Evolutionary conservation across 768 basidiomycete genomes (phyloP), one percentile per base, ranked within the genome.

Genomic region (Pulveroboletus sp.): DNA sequence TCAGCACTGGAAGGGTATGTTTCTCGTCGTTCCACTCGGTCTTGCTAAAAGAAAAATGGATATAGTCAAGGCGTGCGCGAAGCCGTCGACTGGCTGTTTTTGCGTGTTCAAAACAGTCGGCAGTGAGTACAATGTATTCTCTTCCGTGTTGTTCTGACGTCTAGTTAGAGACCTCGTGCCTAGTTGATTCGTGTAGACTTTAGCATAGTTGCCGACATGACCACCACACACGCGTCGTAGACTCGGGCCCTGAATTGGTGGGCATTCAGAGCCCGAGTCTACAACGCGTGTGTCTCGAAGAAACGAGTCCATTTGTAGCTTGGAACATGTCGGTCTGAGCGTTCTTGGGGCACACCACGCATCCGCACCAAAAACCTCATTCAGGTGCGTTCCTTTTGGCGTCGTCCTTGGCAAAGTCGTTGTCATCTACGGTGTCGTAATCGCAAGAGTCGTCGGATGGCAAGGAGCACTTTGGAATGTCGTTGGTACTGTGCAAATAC

Each of bases 331-430:
- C 44, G 97, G 97, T 5, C 66, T 98, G 45, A 94, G 91, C 61
- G 94, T 97, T 3, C 72, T 93, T 3, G 97, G 95, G 50, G 97
- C 95, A 80, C 93, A 40, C 95, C 95, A 11, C 78, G 95, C 56
- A 98, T 99, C 46, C 80, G 86, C 41, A 98, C 95, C 17, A 98
- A 99, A 80, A 99, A 99, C 67, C 69, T 98, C 68, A 97, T 99
- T n/a, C 60, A 94, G 91, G 94, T 92, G 42, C 44, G 78, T 12
- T 27, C 35, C 20, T 16, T 16, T 8, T 7, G 97, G 95, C 58
- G 93, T 98, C 74, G 97, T 99, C 63, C 97, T 98, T 77, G 97
- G 95, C 69, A 95, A 98, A 74, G 97, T 97, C 63, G 94, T 99
- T 24, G 97, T 95, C 50, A 98, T 99, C 63, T 98, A 98, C 72